A percentile compares a stretch with the other conserved stretches of the same genome.
These are phyloP conservation scores for Penicillium pancosmium DNA, from an alignment of 495 filamentous ascomycete species.

Conservation along the genomic window DNA sequence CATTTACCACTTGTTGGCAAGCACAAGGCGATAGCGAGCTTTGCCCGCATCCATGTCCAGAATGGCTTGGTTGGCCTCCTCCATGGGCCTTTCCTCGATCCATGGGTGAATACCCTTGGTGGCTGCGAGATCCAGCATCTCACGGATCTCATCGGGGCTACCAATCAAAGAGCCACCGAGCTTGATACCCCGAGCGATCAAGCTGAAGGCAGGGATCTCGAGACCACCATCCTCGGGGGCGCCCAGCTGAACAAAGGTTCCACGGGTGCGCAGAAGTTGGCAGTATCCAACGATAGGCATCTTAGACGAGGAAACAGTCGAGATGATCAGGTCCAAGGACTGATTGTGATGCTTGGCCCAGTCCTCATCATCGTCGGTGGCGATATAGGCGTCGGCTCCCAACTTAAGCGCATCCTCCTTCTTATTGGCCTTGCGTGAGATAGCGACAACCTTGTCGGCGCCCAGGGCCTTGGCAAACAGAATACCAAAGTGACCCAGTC, in stretches of 20 bases:
- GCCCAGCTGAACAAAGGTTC: constrained; percentile 82
- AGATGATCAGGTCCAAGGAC: constrained; percentile 78
- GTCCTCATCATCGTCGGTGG: constrained; percentile 74
- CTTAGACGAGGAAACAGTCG: constrained; percentile 70
- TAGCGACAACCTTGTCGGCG: constrained; percentile 77
- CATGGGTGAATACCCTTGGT: constrained; percentile 72
- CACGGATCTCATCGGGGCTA: constrained; percentile 68
- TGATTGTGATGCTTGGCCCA: constrained; percentile 67
- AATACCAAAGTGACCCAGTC: constrained; percentile 72
- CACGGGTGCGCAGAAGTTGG: constrained; percentile 63
- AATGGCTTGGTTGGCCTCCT: constrained; percentile 72
- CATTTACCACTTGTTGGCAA: constrained; percentile 58
- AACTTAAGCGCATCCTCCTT: constrained; percentile 67
- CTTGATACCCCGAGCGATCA: constrained; percentile 62
- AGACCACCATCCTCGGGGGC: constrained; percentile 68
- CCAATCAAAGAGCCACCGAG: constrained; percentile 76
- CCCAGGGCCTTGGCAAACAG: constrained; percentile 69
- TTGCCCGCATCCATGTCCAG: constrained; percentile 69
- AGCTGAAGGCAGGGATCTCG: constrained; percentile 58
- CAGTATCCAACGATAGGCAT: constrained; percentile 81
- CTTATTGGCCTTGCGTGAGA: constrained; percentile 71
- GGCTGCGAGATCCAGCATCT: constrained; percentile 79
- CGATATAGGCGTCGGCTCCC: constrained; percentile 69
- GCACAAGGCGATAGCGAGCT: constrained; percentile 73
- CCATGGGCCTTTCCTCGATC: constrained; percentile 71